Evolutionary conservation across 2,329 filamentous ascomycete genomes (phyloP).

Genomic region (Penicillium sp.): DNA sequence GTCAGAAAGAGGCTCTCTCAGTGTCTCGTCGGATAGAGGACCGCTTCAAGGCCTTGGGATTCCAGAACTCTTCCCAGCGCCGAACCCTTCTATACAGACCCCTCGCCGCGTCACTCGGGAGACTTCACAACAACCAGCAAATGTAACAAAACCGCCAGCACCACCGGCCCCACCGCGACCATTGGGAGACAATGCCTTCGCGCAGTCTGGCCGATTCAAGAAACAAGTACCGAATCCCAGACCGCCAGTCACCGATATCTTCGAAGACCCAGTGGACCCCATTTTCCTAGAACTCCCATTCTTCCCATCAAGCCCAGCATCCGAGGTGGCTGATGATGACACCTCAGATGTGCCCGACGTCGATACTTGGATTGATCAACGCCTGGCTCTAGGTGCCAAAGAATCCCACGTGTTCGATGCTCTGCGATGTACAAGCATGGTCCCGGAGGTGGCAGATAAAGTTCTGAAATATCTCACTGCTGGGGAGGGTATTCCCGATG

Average conservation of each 20-base stretch:
- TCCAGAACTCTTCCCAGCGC: not conserved
- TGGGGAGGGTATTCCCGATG: constrained; percentile 39
- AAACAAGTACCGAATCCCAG: not conserved
- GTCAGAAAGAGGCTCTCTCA: not conserved
- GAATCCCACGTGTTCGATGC: constrained; percentile 35
- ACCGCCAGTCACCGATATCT: not conserved
- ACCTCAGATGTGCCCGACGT: constrained; percentile 25
- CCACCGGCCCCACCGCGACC: constrained; percentile 1
- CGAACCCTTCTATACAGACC: not conserved
- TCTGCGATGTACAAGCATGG: constrained; percentile 44
- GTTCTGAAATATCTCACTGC: constrained; percentile 34
- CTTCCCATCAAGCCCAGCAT: constrained; percentile 24
- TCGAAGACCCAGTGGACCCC: constrained; percentile 16
- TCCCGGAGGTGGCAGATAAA: constrained; percentile 38
- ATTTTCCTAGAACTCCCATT: constrained; percentile 35
- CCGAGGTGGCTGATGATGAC: constrained; percentile 20
- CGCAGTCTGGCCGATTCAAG: constrained; percentile 3
- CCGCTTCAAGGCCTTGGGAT: constrained; percentile 4
- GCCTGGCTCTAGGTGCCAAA: constrained; percentile 31
- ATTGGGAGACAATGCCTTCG: constrained; percentile 10
- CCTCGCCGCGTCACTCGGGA: not conserved
- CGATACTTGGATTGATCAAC: constrained; percentile 43
- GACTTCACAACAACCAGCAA: not conserved
- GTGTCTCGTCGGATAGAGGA: not conserved
- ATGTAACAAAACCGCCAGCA: not conserved